A percentile compares a stretch with the other conserved stretches of the same genome.
These are phyloP conservation scores for Mortierella sp. DNA, from an alignment of 371 early-diverging fungal genomes.

Conservation along the genomic window DNA sequence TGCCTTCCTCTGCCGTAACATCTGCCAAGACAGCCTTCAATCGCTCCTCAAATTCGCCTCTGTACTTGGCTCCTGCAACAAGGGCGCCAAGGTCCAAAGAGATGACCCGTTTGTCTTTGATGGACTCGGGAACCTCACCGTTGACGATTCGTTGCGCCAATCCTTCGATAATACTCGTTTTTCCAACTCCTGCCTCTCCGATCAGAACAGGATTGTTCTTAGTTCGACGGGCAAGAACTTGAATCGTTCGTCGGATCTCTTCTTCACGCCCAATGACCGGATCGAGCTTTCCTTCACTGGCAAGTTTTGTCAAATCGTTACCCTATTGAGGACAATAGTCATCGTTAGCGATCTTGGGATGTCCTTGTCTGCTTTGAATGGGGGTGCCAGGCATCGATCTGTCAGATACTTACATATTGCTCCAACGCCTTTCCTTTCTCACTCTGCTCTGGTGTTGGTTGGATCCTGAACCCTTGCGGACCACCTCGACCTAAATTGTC, in stretches of 20 bases:
- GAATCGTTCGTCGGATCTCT: conserved; percentile 86
- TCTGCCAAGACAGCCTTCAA: conserved; percentile 81
- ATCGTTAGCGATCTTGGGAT: neutral
- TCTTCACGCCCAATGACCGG: conserved; percentile 93
- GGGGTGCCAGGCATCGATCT: too few relatives aligned
- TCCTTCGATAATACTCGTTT: conserved; percentile 76
- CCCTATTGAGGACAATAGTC: conserved; percentile 23
- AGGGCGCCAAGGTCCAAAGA: conserved; percentile 84
- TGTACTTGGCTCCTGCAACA: conserved; percentile 84
- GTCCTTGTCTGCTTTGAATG: too few relatives aligned
- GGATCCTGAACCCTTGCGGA: conserved; percentile 50
- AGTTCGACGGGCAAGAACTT: conserved; percentile 77
- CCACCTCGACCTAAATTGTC: conserved; percentile 20
- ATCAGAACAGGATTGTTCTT: conserved; percentile 95
- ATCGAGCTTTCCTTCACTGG: conserved; percentile 80
- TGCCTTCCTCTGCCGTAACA: conserved; percentile 75
- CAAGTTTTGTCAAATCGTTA: conserved; percentile 82
- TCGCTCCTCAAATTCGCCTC: conserved; percentile 90
- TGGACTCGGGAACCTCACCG: conserved; percentile 83
- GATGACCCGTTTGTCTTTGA: conserved; percentile 78
- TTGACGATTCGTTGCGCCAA: conserved; percentile 85
- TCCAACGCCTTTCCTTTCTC: conserved; percentile 50
- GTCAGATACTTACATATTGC: conserved; percentile 34
- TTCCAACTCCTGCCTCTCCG: conserved; percentile 80
- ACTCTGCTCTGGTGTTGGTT: conserved; percentile 44